Conservation (phyloP, 345 rosid genomes). For the Firmiana major region DNA sequence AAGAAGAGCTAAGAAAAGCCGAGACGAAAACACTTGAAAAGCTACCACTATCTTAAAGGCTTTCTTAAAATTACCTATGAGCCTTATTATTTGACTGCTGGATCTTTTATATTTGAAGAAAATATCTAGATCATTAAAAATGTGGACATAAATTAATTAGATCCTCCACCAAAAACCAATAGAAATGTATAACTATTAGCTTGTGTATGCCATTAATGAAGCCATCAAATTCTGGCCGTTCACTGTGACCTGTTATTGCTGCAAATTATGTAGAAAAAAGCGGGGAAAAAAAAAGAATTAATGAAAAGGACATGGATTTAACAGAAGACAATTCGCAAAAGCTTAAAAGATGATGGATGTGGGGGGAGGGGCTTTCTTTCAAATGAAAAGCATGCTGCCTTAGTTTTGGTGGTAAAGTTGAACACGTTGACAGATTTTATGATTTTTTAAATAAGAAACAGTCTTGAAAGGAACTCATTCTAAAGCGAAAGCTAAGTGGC, state of each 20-base stretch:
- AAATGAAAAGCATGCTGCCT: neutral
- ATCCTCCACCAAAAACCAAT: constrained; percentile 15
- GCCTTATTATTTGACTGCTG: constrained; percentile 7
- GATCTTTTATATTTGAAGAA: constrained; percentile 16
- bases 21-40: neutral
- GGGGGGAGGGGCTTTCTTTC: neutral
- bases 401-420: neutral
- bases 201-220: constrained; percentile 5
- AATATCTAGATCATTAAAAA: constrained; percentile 14
- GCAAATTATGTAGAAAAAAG: neutral
- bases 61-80: neutral
- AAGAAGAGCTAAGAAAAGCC: neutral
- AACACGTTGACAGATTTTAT: neutral
- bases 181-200: neutral
- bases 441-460: neutral
- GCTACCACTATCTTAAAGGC: constrained; percentile 15
- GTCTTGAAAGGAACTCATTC: neutral
- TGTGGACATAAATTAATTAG: constrained; percentile 6
- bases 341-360: neutral
- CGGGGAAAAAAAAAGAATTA: neutral
- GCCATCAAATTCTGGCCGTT: constrained; percentile 17
- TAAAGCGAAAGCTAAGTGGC: neutral
- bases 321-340: neutral
- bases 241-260: constrained; percentile 1
- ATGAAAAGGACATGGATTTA: neutral